Base-by-base conservation (phyloP, 352 stramenopile genomes). In the Phytophthora syringae region DNA sequence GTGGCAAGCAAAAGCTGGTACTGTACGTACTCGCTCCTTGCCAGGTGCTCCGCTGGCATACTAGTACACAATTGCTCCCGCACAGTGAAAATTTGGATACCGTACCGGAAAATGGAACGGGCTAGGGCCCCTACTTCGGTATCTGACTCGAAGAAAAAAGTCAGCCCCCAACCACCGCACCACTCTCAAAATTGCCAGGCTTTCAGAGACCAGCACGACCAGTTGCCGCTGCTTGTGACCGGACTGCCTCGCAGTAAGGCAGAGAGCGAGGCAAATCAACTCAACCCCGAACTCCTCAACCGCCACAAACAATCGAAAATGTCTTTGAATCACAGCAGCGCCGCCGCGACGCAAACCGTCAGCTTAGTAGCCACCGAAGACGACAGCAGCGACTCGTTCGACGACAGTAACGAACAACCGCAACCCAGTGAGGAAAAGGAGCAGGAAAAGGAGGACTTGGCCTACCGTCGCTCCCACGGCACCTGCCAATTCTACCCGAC, bases 401-500 rank as follows among this genome's bases (percentile, higher is more conserved):
- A 59, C 5, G 39, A 68, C n/a, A 70, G 59, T 30, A 32, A 32
- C 15, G 57, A 47, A 50, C 68, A 32, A 58, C 39, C 44, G 49
- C 3, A 42, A 45, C 63, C 52, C 30, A 39, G 22, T 1, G 34
- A 66, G 1, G 58, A 65, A 39, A 32, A 54, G 0, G 39, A 27
- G 20, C 12, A 30, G 12, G 42, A 22, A 40, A 12, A 52, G 21
- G 32, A 68, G 1, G 40, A 50, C 0, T 0, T 58, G 0, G 34
- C 64, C 18, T 79, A 73, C 59, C 59, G 59, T 27, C 72, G 70
- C 30, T 76, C 76, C 0, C 76, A 79, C 34, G 76, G 73, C 43
- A 61, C 61, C 4, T 84, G 76, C 44, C 57, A 51, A 52, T 82
- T 56, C 44, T 84, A 84, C 64, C 74, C 76, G 37, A 71, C 61